Conservation (phyloP, 805 yeast species). For the Candida verbasci region DNA sequence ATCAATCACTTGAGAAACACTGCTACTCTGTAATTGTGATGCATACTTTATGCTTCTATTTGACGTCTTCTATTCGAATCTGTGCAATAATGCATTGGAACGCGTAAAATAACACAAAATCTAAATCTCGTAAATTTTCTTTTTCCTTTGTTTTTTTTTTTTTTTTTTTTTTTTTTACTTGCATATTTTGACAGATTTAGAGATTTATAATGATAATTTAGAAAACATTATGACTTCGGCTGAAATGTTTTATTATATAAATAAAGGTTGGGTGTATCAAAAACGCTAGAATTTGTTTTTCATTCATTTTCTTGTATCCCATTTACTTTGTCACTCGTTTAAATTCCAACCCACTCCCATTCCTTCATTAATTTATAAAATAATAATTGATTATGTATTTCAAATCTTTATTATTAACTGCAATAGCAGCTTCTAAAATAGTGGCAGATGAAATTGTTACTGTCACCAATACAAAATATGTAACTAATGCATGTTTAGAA, state of each 20-base stretch:
- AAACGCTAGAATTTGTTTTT: no score
- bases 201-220: no score
- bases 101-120: no score
- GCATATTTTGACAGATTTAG: neutral
- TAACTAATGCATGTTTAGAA: slow-evolving; percentile 20
- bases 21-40: no score
- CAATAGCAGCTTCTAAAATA: slow-evolving; percentile 2
- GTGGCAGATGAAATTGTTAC: slow-evolving; percentile 16
- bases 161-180: neutral
- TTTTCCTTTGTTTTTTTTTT: neutral
- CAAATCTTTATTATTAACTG: slow-evolving; percentile 1
- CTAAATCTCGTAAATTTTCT: neutral
- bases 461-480: slow-evolving; percentile 22
- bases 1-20: no score
- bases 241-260: neutral
- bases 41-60: no score
- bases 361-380: neutral
- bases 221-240: neutral
- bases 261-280: no score
- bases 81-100: no score
- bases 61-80: no score
- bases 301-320: neutral
- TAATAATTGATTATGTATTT: neutral
- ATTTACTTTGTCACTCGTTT: slow-evolving; percentile 3
- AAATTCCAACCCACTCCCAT: slow-evolving; percentile 1